These are phyloP conservation scores for Populus hybrid DNA, from an alignment of 441 rosid species.

Conservation along the genomic window DNA sequence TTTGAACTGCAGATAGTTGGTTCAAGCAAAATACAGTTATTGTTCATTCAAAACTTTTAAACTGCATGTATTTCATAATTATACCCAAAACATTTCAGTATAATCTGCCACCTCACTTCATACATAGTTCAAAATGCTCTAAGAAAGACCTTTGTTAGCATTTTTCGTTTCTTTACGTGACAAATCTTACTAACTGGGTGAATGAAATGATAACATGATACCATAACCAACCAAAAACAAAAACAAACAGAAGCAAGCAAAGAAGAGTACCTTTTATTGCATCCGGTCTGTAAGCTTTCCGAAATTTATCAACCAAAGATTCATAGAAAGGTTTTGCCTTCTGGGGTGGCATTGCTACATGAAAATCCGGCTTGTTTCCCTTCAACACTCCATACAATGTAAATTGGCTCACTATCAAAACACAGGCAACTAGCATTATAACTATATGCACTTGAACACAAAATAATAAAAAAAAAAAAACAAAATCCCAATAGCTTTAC, in stretches of 20 bases:
- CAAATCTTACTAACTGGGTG: neutral
- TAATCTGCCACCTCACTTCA: neutral
- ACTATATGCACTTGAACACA: neutral
- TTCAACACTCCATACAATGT: constrained; percentile 84
- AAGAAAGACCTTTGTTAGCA: too few species aligned
- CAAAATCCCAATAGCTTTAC: neutral
- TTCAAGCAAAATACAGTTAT: too few species aligned
- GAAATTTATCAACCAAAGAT: constrained; percentile 58
- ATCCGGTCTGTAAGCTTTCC: constrained; percentile 50
- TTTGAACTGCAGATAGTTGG: too few species aligned
- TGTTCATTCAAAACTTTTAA: too few species aligned
- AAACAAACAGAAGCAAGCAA: neutral
- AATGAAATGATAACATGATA: neutral
- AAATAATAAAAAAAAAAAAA: neutral
- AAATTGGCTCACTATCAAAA: constrained; percentile 78
- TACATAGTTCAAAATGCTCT: too few species aligned
- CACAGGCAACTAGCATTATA: constrained; percentile 17
- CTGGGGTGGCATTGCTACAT: constrained; percentile 90
- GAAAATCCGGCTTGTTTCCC: constrained; percentile 98
- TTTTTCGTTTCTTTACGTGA: too few species aligned
- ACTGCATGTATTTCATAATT: too few species aligned
- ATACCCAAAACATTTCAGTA: neutral
- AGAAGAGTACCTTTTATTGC: constrained; percentile 52
- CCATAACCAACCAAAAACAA: neutral
- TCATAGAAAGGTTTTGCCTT: constrained; percentile 75